Base-by-base conservation (phyloP, 176 grass and related monocot species). In the Carex pumila region DNA sequence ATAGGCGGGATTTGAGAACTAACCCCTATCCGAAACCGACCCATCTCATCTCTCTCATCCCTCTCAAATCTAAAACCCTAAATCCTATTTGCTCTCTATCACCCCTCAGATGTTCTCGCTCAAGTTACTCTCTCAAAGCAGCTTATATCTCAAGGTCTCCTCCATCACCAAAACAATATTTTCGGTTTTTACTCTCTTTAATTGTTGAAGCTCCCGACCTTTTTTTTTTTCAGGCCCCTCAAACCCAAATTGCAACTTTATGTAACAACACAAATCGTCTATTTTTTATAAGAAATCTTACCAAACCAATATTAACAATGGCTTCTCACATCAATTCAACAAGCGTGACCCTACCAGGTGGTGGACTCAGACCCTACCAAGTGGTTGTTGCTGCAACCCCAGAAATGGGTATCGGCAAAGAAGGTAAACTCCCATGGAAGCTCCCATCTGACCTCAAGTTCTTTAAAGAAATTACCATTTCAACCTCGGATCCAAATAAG, bases 401-500 rank as follows among this genome's bases (percentile, higher is more conserved):
- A 62, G 90, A 92, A 50, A 80, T 97, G 92, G 92, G 92, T 83
- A 97, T 97, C 30, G 94, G 92, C 11, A 97, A 94, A 85, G 90
- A 92, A 65, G 92, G 90, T 5, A 62, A 34, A 43, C 65, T 97
- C 43, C 92, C 94, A n/a, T 97, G 94, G 94, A 94, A 74, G 88
- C 88, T 97, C 34, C 90, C 84, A 60, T 65, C 80, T 11, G 94
- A 97, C 79, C 87, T 97, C 19, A 92, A 92, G 34, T 92, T 92
- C 69, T 97, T 97, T 66, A 94, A 97, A 76, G 81, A 94, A 32
- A 65, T 97, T 85, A 97, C 94, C 18, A n/a, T 86, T 52, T 83
- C 80, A n/a, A 92, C 86, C 67, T 84, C 83, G 59, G 94, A 94
- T 80, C 83, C 94, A 64, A 59, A 84, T 43, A 97, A 97, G 83